These are phyloP conservation scores for Colletotrichum noveboracense DNA, from an alignment of 2,329 filamentous ascomycete genomes.

Conservation along the genomic window DNA sequence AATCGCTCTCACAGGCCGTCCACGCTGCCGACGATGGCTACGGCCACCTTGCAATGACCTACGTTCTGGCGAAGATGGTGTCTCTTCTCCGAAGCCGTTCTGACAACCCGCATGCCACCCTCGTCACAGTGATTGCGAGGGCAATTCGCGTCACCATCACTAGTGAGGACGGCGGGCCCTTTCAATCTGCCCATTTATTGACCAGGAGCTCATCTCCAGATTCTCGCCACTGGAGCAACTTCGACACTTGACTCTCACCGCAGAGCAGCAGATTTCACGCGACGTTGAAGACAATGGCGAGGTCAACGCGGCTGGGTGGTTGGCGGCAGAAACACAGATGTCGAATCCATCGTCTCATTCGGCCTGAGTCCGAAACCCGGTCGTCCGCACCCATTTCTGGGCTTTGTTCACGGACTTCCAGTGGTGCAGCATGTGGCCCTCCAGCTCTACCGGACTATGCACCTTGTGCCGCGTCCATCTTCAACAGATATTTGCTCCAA, in stretches of 20 bases:
- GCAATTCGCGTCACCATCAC: background rate
- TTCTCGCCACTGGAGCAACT: background rate
- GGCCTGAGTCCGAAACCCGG: background rate
- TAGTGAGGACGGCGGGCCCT: background rate
- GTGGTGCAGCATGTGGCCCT: background rate
- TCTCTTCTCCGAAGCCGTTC: background rate
- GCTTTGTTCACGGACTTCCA: background rate
- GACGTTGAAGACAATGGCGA: background rate
- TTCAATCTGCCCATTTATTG: background rate
- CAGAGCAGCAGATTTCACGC: background rate
- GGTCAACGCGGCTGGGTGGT: background rate
- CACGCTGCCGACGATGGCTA: background rate
- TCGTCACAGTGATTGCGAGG: background rate
- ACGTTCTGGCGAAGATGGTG: background rate
- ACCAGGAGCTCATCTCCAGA: background rate
- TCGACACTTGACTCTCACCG: background rate
- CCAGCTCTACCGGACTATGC: background rate
- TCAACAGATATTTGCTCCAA: no score
- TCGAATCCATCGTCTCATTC: background rate
- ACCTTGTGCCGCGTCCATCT: no score
- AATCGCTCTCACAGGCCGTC: background rate
- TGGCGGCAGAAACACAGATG: background rate
- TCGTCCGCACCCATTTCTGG: background rate
- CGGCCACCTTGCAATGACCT: fast-evolving
- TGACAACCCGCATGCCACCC: background rate